These are phyloP conservation scores for Malassezia yamatoensis DNA, from an alignment of 1,284 basidiomycete genomes.

Conservation along the genomic window DNA sequence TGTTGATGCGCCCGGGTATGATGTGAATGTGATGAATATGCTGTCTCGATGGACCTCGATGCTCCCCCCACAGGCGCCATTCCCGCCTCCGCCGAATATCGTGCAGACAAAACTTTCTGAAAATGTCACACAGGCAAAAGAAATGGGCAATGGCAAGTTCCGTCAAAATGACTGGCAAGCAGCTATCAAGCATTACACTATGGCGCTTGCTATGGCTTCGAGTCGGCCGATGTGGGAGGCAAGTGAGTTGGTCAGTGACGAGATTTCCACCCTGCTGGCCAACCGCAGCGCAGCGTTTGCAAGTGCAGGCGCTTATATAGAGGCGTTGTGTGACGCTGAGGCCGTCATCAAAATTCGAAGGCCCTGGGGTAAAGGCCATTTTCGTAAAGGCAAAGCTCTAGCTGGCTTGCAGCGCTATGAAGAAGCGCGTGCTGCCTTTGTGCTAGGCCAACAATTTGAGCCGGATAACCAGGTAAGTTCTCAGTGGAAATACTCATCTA, in stretches of 20 bases:
- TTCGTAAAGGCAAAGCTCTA: constrained; percentile 78
- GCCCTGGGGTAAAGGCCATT: constrained; percentile 90
- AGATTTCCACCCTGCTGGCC: constrained; percentile 74
- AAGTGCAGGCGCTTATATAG: constrained; percentile 65
- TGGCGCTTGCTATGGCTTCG: constrained; percentile 69
- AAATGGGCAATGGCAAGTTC: constrained; percentile 40
- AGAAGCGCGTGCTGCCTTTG: constrained; percentile 72
- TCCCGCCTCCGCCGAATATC: constrained; percentile 44
- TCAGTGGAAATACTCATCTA: not conserved
- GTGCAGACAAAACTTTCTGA: constrained; percentile 38
- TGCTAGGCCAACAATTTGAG: constrained; percentile 78
- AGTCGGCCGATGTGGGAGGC: constrained; percentile 83
- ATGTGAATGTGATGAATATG: constrained; percentile 43
- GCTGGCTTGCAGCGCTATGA: constrained; percentile 61
- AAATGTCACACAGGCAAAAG: constrained; percentile 41
- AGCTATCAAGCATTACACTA: constrained; percentile 72
- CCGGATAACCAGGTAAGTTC: constrained; percentile 57
- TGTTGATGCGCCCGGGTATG: constrained; percentile 23
- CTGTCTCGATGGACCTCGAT: constrained; percentile 35
- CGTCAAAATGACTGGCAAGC: constrained; percentile 54
- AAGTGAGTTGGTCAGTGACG: constrained; percentile 70
- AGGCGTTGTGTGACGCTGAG: constrained; percentile 81
- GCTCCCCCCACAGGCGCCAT: constrained; percentile 37
- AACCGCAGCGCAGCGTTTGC: constrained; percentile 81
- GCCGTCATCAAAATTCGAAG: constrained; percentile 72